Conservation (phyloP, 2,329 filamentous ascomycete genomes). For the Elsinoe batatas region DNA sequence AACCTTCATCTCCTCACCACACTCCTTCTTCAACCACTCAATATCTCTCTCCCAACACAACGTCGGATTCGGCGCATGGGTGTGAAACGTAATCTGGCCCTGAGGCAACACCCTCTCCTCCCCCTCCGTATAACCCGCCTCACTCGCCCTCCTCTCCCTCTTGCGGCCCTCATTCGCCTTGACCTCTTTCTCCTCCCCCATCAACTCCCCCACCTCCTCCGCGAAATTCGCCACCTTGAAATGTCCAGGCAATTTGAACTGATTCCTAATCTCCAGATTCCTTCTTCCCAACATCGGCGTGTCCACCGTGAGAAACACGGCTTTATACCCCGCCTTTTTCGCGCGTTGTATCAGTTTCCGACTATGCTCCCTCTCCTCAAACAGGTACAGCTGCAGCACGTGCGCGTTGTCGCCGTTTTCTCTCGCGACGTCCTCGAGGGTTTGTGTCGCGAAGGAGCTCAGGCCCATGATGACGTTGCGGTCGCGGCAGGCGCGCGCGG, state of each 20-base stretch:
- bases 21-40: slow-evolving; percentile 37
- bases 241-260: slow-evolving; percentile 35
- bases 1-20: slow-evolving; percentile 39
- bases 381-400: slow-evolving; percentile 46
- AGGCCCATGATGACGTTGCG: slow-evolving; percentile 40
- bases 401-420: slow-evolving; percentile 33
- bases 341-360: slow-evolving; percentile 29
- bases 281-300: slow-evolving; percentile 45
- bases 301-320: slow-evolving; percentile 48
- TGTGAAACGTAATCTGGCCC: slow-evolving; percentile 32
- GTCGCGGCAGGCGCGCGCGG: slow-evolving; percentile 39
- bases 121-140: slow-evolving; percentile 23
- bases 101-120: slow-evolving; percentile 24
- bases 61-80: slow-evolving; percentile 32
- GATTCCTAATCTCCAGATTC: slow-evolving; percentile 46
- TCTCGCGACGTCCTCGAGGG: slow-evolving; percentile 42
- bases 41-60: slow-evolving; percentile 41
- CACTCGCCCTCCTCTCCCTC: slow-evolving; percentile 15
- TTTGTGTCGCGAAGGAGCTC: slow-evolving; percentile 39
- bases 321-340: slow-evolving; percentile 41
- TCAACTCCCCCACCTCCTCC: slow-evolving; percentile 18
- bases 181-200: slow-evolving; percentile 12
- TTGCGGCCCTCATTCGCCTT: slow-evolving; percentile 15
- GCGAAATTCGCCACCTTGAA: slow-evolving; percentile 29
- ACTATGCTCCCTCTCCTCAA: slow-evolving; percentile 44